Evolutionary conservation across 225 moss, liverwort and hornwort species (phyloP), one percentile per base, ranked within the genome.

Genomic region (Sphagnum tenellum): DNA sequence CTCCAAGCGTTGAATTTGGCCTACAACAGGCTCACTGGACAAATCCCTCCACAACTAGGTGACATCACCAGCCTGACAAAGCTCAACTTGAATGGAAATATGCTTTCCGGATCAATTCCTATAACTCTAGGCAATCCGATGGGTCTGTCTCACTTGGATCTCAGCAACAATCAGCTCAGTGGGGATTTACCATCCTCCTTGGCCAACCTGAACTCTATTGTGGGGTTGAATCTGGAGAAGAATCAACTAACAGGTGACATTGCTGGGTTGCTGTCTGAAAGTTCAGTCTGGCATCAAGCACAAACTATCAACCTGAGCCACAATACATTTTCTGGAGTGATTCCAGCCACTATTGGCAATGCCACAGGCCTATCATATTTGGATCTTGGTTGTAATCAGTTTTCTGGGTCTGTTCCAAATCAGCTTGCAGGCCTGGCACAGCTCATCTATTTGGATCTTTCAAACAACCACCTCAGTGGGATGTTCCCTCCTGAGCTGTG

Each of bases 201-300:
- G 56, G 81, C 87, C 2, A 82, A 92, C 63, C 62, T 92, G 48
- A 78, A 83, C 3, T 73, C 87, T 4, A 82, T 92, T 4, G 87
- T 88, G 50, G 81, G 79, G 3, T 66, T 92, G 55, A 81, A 87
- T 58, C 71, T 81, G 7, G 76, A 78, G 9, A 68, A 53, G 9
- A 92, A 92, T 47, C 63, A 13, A 3, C 69, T 92, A 4, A 79
- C 73, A 1, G 92, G 92, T 4, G 61, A 67, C 67, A 85, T 92
- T 4, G 70, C 62, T 3, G 88, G 88, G 6, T 49, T 67, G 46
- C 73, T 94, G 29, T 88, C 88, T 4, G 80, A 84, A 57, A 75
- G 68, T 67, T 80, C 72, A 3, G 73, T 72, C 44, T 94, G 76
- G 74, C 71, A 84, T 61, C 75, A 82, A 66, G 80, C 88, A 7